A percentile compares a stretch with the other conserved stretches of the same genome.
Evolutionary conservation across 2,329 filamentous ascomycete species (phyloP).

Genomic region (Phyllosticta paracitricarpa): DNA sequence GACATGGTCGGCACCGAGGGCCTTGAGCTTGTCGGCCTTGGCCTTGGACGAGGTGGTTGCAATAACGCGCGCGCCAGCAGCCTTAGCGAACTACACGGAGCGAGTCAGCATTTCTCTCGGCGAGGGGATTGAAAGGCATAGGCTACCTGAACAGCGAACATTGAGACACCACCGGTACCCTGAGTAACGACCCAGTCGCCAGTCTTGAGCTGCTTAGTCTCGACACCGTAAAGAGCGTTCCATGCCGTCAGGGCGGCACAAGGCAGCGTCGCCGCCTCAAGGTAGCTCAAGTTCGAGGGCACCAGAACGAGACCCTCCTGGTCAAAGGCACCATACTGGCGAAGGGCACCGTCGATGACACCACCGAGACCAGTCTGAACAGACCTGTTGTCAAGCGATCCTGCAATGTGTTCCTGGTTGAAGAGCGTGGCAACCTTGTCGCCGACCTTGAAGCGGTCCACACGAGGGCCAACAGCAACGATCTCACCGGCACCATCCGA

Average conservation of each 20-base stretch:
- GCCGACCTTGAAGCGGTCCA: slow-evolving; percentile 46
- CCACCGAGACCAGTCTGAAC: slow-evolving; percentile 55
- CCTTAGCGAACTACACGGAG: slow-evolving; percentile 34
- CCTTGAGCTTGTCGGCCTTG: slow-evolving; percentile 42
- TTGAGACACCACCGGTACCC: slow-evolving; percentile 60
- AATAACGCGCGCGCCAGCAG: slow-evolving; percentile 46
- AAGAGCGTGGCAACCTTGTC: slow-evolving; percentile 56
- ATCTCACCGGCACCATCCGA: slow-evolving; percentile 46
- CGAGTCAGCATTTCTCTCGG: background rate
- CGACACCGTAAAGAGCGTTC: slow-evolving; percentile 44
- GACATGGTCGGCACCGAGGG: slow-evolving; percentile 45
- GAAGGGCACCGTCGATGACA: slow-evolving; percentile 55
- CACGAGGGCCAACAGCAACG: slow-evolving; percentile 44
- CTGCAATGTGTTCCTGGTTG: slow-evolving; percentile 47
- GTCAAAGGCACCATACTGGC: slow-evolving; percentile 56
- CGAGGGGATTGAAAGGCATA: background rate
- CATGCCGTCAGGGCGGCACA: slow-evolving; percentile 39
- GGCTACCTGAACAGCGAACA: slow-evolving; percentile 51
- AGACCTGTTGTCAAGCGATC: slow-evolving; percentile 31
- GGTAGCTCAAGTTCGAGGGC: slow-evolving; percentile 45
- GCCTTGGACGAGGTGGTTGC: slow-evolving; percentile 44
- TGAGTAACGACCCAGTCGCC: slow-evolving; percentile 50
- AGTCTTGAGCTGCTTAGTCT: slow-evolving; percentile 27
- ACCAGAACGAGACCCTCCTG: slow-evolving; percentile 56
- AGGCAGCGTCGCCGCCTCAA: slow-evolving; percentile 38